Conservation (phyloP, 1,139 yeast genomes). For the Torulaspora globosa region DNA sequence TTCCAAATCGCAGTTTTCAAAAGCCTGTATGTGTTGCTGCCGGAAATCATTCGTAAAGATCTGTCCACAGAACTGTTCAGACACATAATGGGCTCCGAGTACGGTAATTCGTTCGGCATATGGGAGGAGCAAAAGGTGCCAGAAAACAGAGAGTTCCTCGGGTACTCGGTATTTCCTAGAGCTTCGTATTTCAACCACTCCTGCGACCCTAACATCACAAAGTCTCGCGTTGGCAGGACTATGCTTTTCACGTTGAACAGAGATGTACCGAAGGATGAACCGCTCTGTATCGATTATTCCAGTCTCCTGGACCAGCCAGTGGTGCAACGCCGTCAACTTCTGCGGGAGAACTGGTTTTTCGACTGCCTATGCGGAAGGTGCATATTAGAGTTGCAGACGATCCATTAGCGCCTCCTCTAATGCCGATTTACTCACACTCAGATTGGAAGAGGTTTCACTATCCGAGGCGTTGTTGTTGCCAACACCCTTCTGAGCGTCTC, state of each 20-base stretch:
- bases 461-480: constrained; percentile 13
- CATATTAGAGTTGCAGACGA: constrained; percentile 27
- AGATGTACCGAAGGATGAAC: constrained; percentile 44
- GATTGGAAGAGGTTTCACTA: constrained; percentile 30
- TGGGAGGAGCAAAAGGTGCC: constrained; percentile 49
- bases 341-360: constrained; percentile 59
- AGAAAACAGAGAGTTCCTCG: constrained; percentile 58
- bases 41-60: constrained; percentile 39
- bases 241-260: constrained; percentile 39
- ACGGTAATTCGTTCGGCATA: constrained; percentile 73
- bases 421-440: constrained; percentile 45
- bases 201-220: constrained; percentile 50
- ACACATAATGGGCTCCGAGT: constrained; percentile 54
- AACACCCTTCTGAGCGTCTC: constrained; percentile 8
- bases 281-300: constrained; percentile 62
- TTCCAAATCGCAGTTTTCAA: constrained; percentile 52
- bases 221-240: constrained; percentile 36
- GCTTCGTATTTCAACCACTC: constrained; percentile 73
- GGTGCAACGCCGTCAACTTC: constrained; percentile 42
- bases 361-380: constrained; percentile 54
- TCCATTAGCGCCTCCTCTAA: constrained; percentile 44
- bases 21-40: constrained; percentile 46
- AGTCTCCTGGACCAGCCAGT: constrained; percentile 46
- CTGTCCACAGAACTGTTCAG: constrained; percentile 45
- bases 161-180: constrained; percentile 61